These are phyloP conservation scores for Dentipellis sp. DNA, from an alignment of 768 basidiomycete species.

Conservation along the genomic window DNA sequence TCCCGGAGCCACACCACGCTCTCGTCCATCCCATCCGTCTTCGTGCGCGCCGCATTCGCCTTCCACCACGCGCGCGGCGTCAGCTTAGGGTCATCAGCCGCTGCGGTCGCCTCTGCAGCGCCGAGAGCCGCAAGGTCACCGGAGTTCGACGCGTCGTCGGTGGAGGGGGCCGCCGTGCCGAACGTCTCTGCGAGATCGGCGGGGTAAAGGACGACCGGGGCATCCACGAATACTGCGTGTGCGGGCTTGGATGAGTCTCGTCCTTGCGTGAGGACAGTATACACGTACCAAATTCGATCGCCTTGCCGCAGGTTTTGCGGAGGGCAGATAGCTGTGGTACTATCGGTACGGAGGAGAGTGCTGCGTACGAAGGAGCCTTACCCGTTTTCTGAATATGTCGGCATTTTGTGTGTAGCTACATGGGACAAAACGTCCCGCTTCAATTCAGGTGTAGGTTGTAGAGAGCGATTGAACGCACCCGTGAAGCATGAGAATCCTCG, in stretches of 20 bases:
- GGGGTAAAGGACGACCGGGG: conserved; percentile 56
- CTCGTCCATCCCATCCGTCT: conserved; percentile 47
- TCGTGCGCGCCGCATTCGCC: conserved; percentile 35
- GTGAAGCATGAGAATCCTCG: not conserved
- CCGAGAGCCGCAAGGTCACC: not conserved
- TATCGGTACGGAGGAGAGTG: not conserved
- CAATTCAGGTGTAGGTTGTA: not conserved
- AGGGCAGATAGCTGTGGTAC: conserved; percentile 53
- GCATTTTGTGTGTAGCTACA: conserved; percentile 61
- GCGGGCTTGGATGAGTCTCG: not conserved
- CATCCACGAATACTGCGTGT: conserved; percentile 62
- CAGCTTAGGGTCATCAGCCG: conserved; percentile 26
- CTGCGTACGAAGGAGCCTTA: conserved; percentile 20
- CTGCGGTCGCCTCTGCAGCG: conserved; percentile 15
- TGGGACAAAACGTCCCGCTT: not conserved
- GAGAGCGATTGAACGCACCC: not conserved
- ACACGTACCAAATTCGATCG: conserved; percentile 48
- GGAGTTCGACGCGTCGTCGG: conserved; percentile 26
- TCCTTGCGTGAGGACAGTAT: not conserved
- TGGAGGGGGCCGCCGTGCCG: conserved; percentile 14
- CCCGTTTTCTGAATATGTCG: conserved; percentile 58
- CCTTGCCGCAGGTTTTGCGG: conserved; percentile 52
- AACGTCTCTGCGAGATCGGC: conserved; percentile 38
- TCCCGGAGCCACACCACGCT: conserved; percentile 46
- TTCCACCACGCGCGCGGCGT: conserved; percentile 68